These are phyloP conservation scores for Albizia julibrissin DNA, from an alignment of 306 rosid genomes.

Conservation along the genomic window DNA sequence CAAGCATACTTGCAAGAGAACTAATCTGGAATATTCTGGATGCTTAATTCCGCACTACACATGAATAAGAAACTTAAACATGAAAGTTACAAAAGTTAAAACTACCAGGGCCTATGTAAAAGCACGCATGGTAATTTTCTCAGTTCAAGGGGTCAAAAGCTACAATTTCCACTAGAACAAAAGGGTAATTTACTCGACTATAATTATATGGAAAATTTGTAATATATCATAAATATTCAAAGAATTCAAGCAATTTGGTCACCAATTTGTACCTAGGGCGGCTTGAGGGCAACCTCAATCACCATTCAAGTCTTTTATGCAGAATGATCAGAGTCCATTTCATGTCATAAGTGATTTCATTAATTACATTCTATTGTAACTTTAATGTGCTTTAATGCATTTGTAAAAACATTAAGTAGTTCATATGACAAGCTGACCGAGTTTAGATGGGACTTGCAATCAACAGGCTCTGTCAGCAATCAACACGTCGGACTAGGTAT, in stretches of 20 bases:
- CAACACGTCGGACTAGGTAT: not conserved
- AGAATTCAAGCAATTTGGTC: not conserved
- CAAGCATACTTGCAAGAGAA: not conserved
- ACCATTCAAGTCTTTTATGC: not conserved
- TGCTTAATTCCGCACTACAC: constrained; percentile 4
- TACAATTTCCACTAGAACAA: not conserved
- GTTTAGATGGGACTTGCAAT: not conserved
- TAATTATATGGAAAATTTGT: not conserved
- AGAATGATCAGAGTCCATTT: not conserved
- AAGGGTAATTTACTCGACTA: not conserved
- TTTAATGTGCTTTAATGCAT: not conserved
- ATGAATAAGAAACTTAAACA: not conserved
- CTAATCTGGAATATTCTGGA: constrained; percentile 2
- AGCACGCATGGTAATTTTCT: not conserved
- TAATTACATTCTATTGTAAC: not conserved
- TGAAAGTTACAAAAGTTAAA: not conserved
- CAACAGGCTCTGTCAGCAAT: not conserved
- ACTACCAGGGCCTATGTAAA: not conserved
- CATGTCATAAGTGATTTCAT: not conserved
- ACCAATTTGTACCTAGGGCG: not conserved
- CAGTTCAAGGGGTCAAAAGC: not conserved
- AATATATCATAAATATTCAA: not conserved
- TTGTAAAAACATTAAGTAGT: not conserved
- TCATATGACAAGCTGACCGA: not conserved
- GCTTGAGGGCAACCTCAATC: not conserved